phyloP scores from a whole-genome alignment of 306 rosid genomes.

The Urtica urens region DNA sequence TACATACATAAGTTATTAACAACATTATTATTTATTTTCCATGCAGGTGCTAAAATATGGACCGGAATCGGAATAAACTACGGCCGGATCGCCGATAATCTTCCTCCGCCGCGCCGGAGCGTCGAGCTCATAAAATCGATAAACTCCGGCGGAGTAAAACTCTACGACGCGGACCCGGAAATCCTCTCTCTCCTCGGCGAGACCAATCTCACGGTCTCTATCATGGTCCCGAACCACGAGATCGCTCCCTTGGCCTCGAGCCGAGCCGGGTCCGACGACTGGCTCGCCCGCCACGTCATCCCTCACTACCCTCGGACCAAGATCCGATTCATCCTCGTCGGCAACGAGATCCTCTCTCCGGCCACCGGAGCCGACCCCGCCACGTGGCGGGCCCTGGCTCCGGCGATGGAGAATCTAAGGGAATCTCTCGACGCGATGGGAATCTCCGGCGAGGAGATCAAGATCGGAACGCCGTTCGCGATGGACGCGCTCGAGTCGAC shows the following conservation, averaged over 20 bases:
- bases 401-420: constrained; percentile 48
- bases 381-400: constrained; percentile 61
- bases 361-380: constrained; percentile 30
- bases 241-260: constrained; percentile 42
- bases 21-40: not conserved
- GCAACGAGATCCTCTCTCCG: constrained; percentile 63
- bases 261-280: constrained; percentile 56
- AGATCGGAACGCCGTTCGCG: constrained; percentile 67
- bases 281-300: constrained; percentile 50
- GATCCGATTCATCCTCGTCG: constrained; percentile 58
- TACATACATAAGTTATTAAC: no score
- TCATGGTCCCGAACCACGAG: constrained; percentile 62
- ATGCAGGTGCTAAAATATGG: constrained; percentile 36
- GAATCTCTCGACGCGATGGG: constrained; percentile 31
- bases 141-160: constrained; percentile 47
- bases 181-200: constrained; percentile 34
- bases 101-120: constrained; percentile 45
- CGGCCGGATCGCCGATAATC: constrained; percentile 59
- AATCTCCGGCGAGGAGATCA: constrained; percentile 35
- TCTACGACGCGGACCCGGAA: constrained; percentile 62
- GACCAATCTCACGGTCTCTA: constrained; percentile 53
- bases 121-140: constrained; percentile 37
- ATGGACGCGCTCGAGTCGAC: constrained; percentile 54
- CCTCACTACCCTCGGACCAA: constrained; percentile 44
- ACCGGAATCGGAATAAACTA: constrained; percentile 68